Percentiles rank a stretch among this genome's conserved stretches.
phyloP scores from a whole-genome alignment of 495 filamentous ascomycete genomes.

The Pyrenula massariospora region DNA sequence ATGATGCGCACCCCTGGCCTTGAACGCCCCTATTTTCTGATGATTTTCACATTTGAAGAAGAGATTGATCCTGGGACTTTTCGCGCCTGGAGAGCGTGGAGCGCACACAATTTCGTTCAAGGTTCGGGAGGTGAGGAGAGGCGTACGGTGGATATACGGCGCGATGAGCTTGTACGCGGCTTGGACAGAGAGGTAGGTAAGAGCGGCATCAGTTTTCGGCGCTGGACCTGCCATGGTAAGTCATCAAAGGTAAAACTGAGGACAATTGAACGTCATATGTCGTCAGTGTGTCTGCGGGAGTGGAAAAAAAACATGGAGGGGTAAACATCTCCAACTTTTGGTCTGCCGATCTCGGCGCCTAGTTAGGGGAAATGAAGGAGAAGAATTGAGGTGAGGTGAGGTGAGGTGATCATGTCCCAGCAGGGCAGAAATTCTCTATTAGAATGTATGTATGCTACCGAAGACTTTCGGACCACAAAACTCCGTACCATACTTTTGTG shows the following conservation, averaged over 20 bases:
- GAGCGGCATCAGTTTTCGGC: conserved; percentile 17
- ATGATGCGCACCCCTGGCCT: conserved; percentile 83
- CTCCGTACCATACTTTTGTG: conserved; percentile 2
- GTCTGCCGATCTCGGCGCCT: not conserved
- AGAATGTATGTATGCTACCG: too few relatives aligned
- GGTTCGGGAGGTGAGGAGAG: conserved; percentile 64
- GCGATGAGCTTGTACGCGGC: conserved; percentile 62
- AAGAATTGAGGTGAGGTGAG: too few relatives aligned
- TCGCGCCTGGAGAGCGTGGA: conserved; percentile 42
- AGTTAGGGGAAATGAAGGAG: too few relatives aligned
- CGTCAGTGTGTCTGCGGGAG: too few relatives aligned
- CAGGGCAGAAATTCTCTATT: too few relatives aligned
- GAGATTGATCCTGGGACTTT: conserved; percentile 55
- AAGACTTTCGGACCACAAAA: too few relatives aligned
- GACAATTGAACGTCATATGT: too few relatives aligned
- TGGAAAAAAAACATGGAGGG: too few relatives aligned
- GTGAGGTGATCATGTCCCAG: too few relatives aligned
- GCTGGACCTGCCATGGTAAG: not conserved
- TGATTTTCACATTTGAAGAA: conserved; percentile 97
- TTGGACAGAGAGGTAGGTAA: conserved; percentile 57
- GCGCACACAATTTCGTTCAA: conserved; percentile 66
- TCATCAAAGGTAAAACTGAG: too few relatives aligned
- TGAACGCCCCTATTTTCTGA: conserved; percentile 88
- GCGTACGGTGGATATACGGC: conserved; percentile 69
- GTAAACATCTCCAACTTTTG: not conserved